Evolutionary conservation across 192 early-diverging fungal genomes (phyloP).

Genomic region (Hyaloraphidium curvatum): DNA sequence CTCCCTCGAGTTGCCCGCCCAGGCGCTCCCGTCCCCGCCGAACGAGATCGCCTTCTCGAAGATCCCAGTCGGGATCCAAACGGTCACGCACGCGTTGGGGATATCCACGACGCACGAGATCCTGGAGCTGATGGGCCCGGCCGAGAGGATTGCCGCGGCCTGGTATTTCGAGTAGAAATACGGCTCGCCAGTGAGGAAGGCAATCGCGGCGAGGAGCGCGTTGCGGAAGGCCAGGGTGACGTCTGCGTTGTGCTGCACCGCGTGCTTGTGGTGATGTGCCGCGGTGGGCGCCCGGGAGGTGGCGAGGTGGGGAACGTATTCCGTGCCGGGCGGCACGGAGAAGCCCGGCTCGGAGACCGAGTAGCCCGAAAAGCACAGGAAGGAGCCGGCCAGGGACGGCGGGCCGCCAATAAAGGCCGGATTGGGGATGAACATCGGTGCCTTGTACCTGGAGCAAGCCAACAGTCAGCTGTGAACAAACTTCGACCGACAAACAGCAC

Average conservation of each 20-base stretch:
- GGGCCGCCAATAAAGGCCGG: not conserved
- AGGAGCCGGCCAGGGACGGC: not conserved
- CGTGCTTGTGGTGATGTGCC: not conserved
- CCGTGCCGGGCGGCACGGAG: not conserved
- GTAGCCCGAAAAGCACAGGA: not conserved
- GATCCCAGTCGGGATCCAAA: not conserved
- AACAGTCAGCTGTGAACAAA: not conserved
- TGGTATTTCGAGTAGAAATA: not conserved
- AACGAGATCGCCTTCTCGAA: not conserved
- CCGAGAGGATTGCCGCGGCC: not conserved
- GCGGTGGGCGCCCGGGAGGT: not conserved
- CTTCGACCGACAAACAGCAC: too few relatives aligned
- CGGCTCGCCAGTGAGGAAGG: not conserved
- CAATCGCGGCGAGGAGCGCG: not conserved
- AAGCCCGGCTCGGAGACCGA: not conserved
- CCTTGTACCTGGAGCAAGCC: not conserved
- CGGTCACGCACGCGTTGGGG: not conserved
- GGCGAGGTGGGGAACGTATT: not conserved
- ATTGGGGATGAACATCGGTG: constrained; percentile 1
- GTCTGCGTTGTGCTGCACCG: not conserved
- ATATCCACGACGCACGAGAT: constrained; percentile 3
- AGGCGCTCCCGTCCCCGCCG: not conserved
- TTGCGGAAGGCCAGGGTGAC: constrained; percentile 1
- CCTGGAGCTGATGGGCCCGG: not conserved
- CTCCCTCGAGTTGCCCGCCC: not conserved